phyloP scores from a whole-genome alignment of 2,329 filamentous ascomycete genomes.

The Pseudogymnoascus sp. region DNA sequence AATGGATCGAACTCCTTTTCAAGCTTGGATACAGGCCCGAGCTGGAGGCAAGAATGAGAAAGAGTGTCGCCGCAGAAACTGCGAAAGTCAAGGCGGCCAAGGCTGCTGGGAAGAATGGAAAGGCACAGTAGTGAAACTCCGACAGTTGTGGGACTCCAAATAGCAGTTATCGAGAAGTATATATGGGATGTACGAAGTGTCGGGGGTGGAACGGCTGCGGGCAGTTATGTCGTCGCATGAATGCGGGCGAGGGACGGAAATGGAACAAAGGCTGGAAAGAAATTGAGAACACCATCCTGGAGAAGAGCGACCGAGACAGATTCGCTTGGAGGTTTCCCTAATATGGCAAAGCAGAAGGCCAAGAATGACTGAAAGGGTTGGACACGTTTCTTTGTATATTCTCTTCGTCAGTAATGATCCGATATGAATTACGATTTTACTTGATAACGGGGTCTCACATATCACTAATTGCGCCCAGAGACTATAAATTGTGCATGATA shows the following conservation, averaged over 20 bases:
- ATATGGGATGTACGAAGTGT: not conserved
- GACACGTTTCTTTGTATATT: constrained; percentile 1
- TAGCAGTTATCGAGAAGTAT: not conserved
- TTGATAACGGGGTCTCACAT: not conserved
- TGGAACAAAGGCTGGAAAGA: not conserved
- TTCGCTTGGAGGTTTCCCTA: not conserved
- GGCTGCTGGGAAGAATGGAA: constrained; percentile 32
- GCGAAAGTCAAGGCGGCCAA: constrained; percentile 45
- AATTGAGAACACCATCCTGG: not conserved
- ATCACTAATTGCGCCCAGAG: not conserved
- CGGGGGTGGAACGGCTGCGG: not conserved
- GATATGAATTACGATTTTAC: constrained; percentile 4
- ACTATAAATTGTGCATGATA: not conserved
- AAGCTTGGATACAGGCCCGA: constrained; percentile 82
- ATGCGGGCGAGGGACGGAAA: not conserved
- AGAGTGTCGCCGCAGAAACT: constrained; percentile 66
- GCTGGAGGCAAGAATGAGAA: constrained; percentile 71
- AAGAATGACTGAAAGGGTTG: not conserved
- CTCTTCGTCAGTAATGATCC: constrained; percentile 2
- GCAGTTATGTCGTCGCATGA: not conserved
- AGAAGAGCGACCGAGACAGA: not conserved
- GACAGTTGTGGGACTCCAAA: not conserved
- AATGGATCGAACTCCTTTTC: constrained; percentile 94
- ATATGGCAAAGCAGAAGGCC: not conserved
- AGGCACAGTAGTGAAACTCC: constrained; percentile 33